These are phyloP conservation scores for Puccinellia tenuiflora DNA, from an alignment of 176 grass and related monocot genomes.

Conservation along the genomic window DNA sequence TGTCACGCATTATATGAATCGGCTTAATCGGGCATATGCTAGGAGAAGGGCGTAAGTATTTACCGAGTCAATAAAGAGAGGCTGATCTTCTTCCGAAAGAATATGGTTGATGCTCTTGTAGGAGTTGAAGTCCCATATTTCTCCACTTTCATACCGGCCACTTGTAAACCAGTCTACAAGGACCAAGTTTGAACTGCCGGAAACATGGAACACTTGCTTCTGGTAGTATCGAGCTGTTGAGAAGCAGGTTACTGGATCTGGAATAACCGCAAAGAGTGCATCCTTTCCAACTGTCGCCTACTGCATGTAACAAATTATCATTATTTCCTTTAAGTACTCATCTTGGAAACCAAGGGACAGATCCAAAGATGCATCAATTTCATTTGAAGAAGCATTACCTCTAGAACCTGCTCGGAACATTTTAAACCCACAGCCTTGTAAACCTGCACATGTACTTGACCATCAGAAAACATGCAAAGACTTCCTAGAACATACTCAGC, in stretches of 20 bases:
- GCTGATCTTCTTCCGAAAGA: constrained; percentile 56
- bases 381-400: constrained; percentile 43
- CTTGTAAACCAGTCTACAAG: constrained; percentile 94
- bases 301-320: constrained; percentile 30
- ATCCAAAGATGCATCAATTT: background rate
- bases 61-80: constrained; percentile 83
- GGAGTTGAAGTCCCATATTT: constrained; percentile 64
- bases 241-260: constrained; percentile 92
- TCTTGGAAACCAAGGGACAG: background rate
- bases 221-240: constrained; percentile 59
- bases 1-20: background rate
- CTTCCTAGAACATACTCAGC: background rate
- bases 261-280: constrained; percentile 66
- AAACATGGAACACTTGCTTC: constrained; percentile 70
- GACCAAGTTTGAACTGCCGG: constrained; percentile 64
- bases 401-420: constrained; percentile 67
- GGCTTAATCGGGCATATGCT: background rate
- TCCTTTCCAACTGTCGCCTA: constrained; percentile 73
- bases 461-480: constrained; percentile 3
- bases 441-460: constrained; percentile 37
- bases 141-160: constrained; percentile 76
- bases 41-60: background rate
- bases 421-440: constrained; percentile 88
- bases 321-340: background rate
- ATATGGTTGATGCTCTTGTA: constrained; percentile 75